Percentiles rank a stretch among this genome's conserved stretches.
These are phyloP conservation scores for Trametes pubescens DNA, from an alignment of 1,284 basidiomycete genomes.

Conservation along the genomic window DNA sequence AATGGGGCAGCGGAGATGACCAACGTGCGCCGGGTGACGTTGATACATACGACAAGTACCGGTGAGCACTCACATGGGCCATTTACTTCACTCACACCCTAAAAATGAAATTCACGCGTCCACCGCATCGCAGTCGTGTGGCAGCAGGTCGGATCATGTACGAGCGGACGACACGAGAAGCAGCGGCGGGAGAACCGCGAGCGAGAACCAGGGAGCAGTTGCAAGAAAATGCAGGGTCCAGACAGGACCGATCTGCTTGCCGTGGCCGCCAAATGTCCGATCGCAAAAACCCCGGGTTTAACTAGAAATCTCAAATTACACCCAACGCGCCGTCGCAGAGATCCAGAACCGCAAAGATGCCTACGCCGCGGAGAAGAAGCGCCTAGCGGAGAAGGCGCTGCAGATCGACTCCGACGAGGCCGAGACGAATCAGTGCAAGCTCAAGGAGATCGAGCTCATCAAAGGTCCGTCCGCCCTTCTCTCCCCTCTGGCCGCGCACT, in stretches of 20 bases:
- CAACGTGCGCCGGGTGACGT: not conserved
- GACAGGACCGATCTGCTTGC: not conserved
- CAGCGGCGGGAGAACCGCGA: not conserved
- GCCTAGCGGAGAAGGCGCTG: constrained; percentile 60
- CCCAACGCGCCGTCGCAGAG: constrained; percentile 66
- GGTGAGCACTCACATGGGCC: not conserved
- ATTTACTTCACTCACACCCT: not conserved
- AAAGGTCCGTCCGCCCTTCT: constrained; percentile 54
- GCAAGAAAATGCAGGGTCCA: not conserved
- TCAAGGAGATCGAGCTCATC: constrained; percentile 76
- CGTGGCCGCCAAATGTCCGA: too few relatives aligned
- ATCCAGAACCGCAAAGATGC: constrained; percentile 67
- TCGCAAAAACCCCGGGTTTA: too few relatives aligned
- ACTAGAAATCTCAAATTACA: constrained; percentile 61
- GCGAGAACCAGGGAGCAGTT: not conserved
- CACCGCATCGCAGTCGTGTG: not conserved
- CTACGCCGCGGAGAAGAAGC: constrained; percentile 67
- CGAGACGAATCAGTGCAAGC: constrained; percentile 75
- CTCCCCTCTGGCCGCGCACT: not conserved
- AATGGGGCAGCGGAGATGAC: not conserved
- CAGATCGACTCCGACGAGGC: constrained; percentile 64
- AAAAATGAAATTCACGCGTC: not conserved
- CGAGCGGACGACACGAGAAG: not conserved
- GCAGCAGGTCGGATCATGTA: not conserved
- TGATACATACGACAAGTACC: not conserved